A percentile compares a stretch with the other conserved stretches of the same genome.
Conservation (phyloP, 139 green algal genomes). For the Chlamydomonas sp. region DNA sequence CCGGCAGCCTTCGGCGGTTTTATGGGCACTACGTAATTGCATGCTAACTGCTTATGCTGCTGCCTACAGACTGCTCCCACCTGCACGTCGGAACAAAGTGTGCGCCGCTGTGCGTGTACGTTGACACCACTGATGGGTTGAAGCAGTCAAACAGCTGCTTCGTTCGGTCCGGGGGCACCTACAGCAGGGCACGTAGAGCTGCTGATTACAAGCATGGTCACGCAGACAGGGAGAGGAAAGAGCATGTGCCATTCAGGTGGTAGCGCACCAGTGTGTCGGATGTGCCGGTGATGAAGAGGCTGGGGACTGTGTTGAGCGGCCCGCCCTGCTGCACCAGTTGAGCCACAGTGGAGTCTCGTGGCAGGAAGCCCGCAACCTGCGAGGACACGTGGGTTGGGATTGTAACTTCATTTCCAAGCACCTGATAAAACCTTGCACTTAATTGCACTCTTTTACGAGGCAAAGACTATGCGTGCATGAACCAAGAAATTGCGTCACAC, state of each 20-base stretch:
- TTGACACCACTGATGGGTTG: neutral
- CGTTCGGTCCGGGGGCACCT: constrained; percentile 59
- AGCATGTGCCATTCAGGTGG: neutral
- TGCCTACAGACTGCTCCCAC: constrained; percentile 19
- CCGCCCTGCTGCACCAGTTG: constrained; percentile 15
- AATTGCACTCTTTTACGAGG: too few species aligned
- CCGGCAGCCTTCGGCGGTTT: too few species aligned
- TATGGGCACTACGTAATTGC: too few species aligned
- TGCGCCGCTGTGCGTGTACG: constrained; percentile 46
- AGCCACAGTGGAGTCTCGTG: constrained; percentile 54
- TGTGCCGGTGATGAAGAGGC: constrained; percentile 55
- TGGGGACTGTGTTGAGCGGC: constrained; percentile 16
- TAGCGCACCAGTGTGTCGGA: constrained; percentile 44
- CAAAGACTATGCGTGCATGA: too few species aligned
- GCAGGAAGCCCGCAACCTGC: constrained; percentile 63
- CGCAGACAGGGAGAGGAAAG: neutral
- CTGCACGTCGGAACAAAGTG: constrained; percentile 72
- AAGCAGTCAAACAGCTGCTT: constrained; percentile 48
- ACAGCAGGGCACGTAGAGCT: neutral
- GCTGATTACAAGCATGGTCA: too few species aligned
- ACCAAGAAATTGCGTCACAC: too few species aligned
- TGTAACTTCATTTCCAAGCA: neutral
- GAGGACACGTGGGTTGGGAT: neutral
- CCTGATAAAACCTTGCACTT: too few species aligned
- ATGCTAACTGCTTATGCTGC: too few species aligned